These are phyloP conservation scores for Elsinoe necatrix DNA, from an alignment of 2,329 filamentous ascomycete species.

Conservation along the genomic window DNA sequence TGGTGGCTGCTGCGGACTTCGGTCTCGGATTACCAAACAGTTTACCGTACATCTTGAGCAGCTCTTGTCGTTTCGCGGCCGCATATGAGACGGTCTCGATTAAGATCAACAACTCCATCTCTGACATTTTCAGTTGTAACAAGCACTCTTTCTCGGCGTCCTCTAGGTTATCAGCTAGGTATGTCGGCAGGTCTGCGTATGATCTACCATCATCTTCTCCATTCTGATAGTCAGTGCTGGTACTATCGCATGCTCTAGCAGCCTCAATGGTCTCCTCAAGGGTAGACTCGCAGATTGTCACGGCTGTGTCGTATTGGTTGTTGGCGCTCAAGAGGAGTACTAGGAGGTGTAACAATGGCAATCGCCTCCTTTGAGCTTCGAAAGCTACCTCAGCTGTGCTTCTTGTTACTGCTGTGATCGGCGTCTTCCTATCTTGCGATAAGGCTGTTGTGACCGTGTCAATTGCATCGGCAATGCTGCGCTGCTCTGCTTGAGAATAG, in stretches of 20 bases:
- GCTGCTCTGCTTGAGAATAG: slow-evolving; percentile 77
- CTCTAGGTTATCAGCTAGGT: slow-evolving; percentile 68
- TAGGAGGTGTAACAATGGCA: slow-evolving; percentile 87
- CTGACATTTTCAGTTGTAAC: slow-evolving; percentile 93
- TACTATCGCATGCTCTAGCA: slow-evolving; percentile 3
- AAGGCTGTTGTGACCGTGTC: slow-evolving; percentile 26
- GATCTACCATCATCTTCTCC: background rate
- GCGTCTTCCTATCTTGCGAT: background rate
- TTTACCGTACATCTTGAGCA: slow-evolving; percentile 71
- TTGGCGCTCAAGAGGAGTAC: slow-evolving; percentile 76
- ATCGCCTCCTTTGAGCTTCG: slow-evolving; percentile 51
- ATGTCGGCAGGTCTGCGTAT: background rate
- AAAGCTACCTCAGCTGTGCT: slow-evolving; percentile 15
- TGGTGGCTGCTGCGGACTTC: slow-evolving; percentile 46
- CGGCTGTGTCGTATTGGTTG: slow-evolving; percentile 74
- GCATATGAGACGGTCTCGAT: slow-evolving; percentile 76
- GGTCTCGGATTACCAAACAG: slow-evolving; percentile 61
- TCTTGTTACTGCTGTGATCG: background rate
- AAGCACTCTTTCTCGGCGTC: slow-evolving; percentile 76
- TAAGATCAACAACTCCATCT: slow-evolving; percentile 73
- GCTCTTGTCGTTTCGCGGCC: slow-evolving; percentile 78
- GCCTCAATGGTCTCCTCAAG: slow-evolving; percentile 72
- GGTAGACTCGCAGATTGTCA: slow-evolving; percentile 77
- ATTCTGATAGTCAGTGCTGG: slow-evolving; percentile 32
- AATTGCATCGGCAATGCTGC: slow-evolving; percentile 72